These are phyloP conservation scores for Phytopythium cucurbitacearum DNA, from an alignment of 352 stramenopile species.

Conservation along the genomic window DNA sequence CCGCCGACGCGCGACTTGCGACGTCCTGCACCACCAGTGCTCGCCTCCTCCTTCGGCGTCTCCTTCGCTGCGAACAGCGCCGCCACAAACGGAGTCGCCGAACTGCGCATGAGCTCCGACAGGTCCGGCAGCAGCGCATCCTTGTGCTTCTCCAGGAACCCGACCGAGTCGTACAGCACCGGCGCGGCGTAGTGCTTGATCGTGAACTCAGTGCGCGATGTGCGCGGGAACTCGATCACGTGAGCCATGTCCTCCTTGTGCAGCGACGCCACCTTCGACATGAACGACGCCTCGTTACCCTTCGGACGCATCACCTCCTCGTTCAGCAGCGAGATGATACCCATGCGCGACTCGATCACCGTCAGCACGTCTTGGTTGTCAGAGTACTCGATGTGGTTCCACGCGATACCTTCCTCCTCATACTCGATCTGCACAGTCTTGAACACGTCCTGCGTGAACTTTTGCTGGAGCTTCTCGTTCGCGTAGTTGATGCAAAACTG, in stretches of 20 bases:
- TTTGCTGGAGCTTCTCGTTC: constrained; percentile 92
- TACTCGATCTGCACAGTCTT: constrained; percentile 90
- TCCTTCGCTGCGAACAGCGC: constrained; percentile 47
- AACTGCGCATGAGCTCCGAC: constrained; percentile 75
- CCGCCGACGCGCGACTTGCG: constrained; percentile 8
- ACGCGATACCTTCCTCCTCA: constrained; percentile 88
- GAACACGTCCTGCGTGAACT: constrained; percentile 90
- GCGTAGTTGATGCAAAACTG: constrained; percentile 93
- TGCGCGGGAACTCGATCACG: constrained; percentile 77
- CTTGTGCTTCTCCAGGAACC: constrained; percentile 96
- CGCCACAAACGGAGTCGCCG: constrained; percentile 54
- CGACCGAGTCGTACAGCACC: constrained; percentile 90
- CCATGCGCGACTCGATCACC: constrained; percentile 84
- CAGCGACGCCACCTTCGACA: constrained; percentile 71
- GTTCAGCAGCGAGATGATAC: constrained; percentile 88
- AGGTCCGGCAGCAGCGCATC: constrained; percentile 93
- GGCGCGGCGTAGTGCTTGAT: constrained; percentile 93
- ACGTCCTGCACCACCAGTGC: constrained; percentile 7
- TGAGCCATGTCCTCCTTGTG: constrained; percentile 71
- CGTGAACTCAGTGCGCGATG: constrained; percentile 83
- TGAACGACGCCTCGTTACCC: constrained; percentile 79
- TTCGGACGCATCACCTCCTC: constrained; percentile 87
- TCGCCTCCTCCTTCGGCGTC: constrained; percentile 15
- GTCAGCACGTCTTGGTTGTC: constrained; percentile 88
- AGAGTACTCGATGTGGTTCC: constrained; percentile 91